Base-by-base conservation (phyloP, 257 asterid genomes). In the Verbascum thapsus region DNA sequence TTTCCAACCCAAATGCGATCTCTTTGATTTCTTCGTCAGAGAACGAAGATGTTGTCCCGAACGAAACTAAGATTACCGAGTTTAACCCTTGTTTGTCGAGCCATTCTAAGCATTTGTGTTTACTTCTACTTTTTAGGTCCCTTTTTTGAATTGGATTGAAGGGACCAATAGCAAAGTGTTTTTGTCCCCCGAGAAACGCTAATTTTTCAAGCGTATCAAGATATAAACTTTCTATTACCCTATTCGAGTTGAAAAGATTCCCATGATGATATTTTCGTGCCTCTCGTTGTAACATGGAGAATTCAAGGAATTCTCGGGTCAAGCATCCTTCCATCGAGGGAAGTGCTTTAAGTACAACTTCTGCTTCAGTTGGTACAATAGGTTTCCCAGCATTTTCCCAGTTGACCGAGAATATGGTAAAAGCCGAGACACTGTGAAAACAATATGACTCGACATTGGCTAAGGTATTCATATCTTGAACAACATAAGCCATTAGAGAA, bases 1-100 rank as follows among this genome's bases (percentile, higher is more conserved):
- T 58, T 35, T 83, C 89, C 23, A 88, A 61, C n/a, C 91, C 95
- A 0, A 61, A 2, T 0, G 88, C 90, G 0, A 88, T 64, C 53
- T 81, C 91, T 5, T 1, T 47, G 43, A 85, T 70, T 51, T 85
- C 84, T n/a, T 78, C 76, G 0, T 76, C 73, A 1, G 81, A 54
- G 0, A 88, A 23, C 0, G 88, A 70, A 12, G 85, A 63, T 8
- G 95, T 81, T 0, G 95, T 75, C 0, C 95, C 96, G 16, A 85
- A 88, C 4, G 90, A 83, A 19, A 85, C 72, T 3, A 74, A 72
- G 1, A 85, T 62, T 5, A 88, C 95, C 0, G 91, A 77, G 0
- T 68, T 62, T 1, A 12, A 56, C 16, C 22, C 41, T 17, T 81
- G 89, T 12, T 53, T 53, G 44, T 88, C 79, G 1, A 85, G 82